These are phyloP conservation scores for Areca catechu DNA, from an alignment of 176 grass and related monocot species.

Conservation along the genomic window DNA sequence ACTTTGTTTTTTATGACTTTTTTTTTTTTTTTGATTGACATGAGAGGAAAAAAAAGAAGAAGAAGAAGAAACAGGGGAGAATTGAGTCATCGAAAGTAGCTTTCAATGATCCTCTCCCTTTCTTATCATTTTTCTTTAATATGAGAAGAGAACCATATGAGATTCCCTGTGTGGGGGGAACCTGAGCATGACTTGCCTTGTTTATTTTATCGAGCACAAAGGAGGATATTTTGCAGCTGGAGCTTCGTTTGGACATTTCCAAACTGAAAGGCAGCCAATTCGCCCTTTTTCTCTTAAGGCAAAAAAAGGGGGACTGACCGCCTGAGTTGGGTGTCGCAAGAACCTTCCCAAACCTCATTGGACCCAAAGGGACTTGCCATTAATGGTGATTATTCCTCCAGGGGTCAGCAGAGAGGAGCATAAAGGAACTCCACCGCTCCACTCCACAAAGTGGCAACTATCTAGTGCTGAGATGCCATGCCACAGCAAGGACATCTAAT, in stretches of 20 bases:
- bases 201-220: too few relatives aligned
- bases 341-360: constrained; percentile 33
- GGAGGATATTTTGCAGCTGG: too few relatives aligned
- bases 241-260: constrained; percentile 3
- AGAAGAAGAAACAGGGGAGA: too few relatives aligned
- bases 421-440: constrained; percentile 4
- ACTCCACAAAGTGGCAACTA: constrained; percentile 27
- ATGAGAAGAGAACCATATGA: too few relatives aligned
- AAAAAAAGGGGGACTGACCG: constrained; percentile 11
- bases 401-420: constrained; percentile 35
- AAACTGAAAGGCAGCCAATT: constrained; percentile 15
- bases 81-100: too few relatives aligned
- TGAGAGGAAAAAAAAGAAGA: too few relatives aligned
- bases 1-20: too few relatives aligned
- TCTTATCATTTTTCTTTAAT: too few relatives aligned
- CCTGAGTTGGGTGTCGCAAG: constrained; percentile 23
- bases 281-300: constrained; percentile 32
- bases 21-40: too few relatives aligned
- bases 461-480: constrained; percentile 11
- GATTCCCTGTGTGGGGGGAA: too few relatives aligned
- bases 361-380: constrained; percentile 24
- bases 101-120: too few relatives aligned
- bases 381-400: constrained; percentile 32
- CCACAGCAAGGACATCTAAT: constrained; percentile 25
- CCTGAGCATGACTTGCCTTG: too few relatives aligned